Evolutionary conservation across 116 monocot genomes (phyloP), one percentile per base, ranked within the genome.

Genomic region (Cymodocea nodosa): DNA sequence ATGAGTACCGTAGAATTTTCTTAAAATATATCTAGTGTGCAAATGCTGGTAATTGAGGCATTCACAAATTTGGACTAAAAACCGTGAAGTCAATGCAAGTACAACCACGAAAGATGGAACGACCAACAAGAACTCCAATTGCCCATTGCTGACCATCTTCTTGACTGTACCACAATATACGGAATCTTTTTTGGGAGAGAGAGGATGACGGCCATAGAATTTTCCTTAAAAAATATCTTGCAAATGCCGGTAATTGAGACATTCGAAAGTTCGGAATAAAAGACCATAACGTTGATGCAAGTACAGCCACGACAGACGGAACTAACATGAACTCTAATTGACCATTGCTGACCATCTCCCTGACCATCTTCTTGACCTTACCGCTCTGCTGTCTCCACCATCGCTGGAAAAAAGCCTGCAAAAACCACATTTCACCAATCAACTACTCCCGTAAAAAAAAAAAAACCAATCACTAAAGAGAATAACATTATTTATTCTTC

Each of bases 311-410:
- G 40, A 23, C 19, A 64, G 7, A 64, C 22, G 44, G 15, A 64
- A 2, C 20, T 66, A 81, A 99, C 99, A 99, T 86, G 56, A 99
- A 83, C 70, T 99, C 99, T 49, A 99, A 62, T 74, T 85, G 99
- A 24, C 99, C 89, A 50, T 92, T 86, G 63, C 60, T 77, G 48
- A 99, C 69, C 10, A 99, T 79, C 48, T 57, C 79, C 77, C 78
- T 84, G 40, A 92, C 92, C 13, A 66, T 82, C 44, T 79, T 73
- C 81, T 99, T 84, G 10, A 84, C 70, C 3, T 36, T 72, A 48
- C 87, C 76, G 14, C 81, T 92, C 82, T 99, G 92, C 79, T 80
- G 82, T 66, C 89, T 79, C 99, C 99, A 99, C 99, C 92, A 99
- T 6, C 99, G 73, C 79, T 99, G 99, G 76, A 99, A 99, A 63